Conservation (phyloP, 2,329 filamentous ascomycete genomes). For the Phialophora tarda region DNA sequence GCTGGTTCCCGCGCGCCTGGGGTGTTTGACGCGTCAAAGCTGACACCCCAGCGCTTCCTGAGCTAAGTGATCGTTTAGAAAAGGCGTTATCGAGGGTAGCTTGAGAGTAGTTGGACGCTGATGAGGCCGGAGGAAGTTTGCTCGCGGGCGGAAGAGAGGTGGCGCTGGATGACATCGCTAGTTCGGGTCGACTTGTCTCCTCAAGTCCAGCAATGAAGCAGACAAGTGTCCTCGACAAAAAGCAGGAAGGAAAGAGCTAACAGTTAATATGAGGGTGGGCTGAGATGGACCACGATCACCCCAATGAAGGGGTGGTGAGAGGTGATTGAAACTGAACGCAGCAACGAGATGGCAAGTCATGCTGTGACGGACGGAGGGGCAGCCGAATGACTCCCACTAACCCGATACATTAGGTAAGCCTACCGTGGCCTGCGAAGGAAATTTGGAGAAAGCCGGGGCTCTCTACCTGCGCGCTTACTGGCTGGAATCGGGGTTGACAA, state of each 20-base stretch:
- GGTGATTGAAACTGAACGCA: slow-evolving; percentile 15
- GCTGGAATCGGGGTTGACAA: background rate
- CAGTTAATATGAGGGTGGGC: background rate
- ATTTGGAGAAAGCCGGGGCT: slow-evolving; percentile 10
- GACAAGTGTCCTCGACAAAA: slow-evolving; percentile 36
- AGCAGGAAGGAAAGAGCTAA: background rate
- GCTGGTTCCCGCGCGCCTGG: slow-evolving; percentile 72
- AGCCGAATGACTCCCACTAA: slow-evolving; percentile 10
- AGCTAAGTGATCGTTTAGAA: slow-evolving; percentile 47
- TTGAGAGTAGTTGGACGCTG: slow-evolving; percentile 34
- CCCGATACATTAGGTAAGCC: slow-evolving; percentile 3
- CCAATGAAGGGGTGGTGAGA: slow-evolving; percentile 31
- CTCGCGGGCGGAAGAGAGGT: slow-evolving; percentile 30
- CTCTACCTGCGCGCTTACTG: background rate
- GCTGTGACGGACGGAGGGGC: background rate
- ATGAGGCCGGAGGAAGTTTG: slow-evolving; percentile 33
- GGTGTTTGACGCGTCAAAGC: slow-evolving; percentile 47
- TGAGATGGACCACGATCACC: slow-evolving; percentile 32
- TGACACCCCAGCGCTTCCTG: slow-evolving; percentile 50
- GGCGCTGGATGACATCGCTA: slow-evolving; percentile 39
- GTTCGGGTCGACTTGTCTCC: slow-evolving; percentile 21
- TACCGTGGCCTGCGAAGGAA: background rate
- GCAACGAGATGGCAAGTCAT: slow-evolving; percentile 20
- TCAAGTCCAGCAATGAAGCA: slow-evolving; percentile 34
- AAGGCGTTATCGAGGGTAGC: slow-evolving; percentile 27